These are phyloP conservation scores for Umbelopsis isabellina DNA, from an alignment of 192 early-diverging fungal species.

Conservation along the genomic window DNA sequence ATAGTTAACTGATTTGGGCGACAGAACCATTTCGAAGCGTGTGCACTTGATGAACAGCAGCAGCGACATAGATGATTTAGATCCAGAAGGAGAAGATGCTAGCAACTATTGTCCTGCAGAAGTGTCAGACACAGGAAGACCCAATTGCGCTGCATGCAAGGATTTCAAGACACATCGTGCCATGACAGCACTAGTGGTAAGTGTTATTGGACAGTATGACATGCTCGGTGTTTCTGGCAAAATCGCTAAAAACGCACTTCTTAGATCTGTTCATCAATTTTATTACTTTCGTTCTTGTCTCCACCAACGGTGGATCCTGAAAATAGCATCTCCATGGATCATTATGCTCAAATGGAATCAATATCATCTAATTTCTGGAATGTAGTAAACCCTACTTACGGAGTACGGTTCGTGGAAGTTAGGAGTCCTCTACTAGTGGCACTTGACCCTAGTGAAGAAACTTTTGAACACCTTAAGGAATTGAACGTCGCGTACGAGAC, in stretches of 20 bases:
- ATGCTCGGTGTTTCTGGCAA: not conserved
- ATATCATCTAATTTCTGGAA: constrained; percentile 24
- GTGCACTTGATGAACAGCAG: constrained; percentile 26
- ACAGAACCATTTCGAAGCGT: constrained; percentile 33
- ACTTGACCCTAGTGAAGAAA: constrained; percentile 7
- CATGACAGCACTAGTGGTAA: constrained; percentile 34
- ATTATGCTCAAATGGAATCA: constrained; percentile 7
- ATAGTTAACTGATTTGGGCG: constrained; percentile 36
- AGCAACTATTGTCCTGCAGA: constrained; percentile 27
- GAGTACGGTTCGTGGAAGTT: constrained; percentile 18
- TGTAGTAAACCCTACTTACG: constrained; percentile 26
- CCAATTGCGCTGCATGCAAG: constrained; percentile 30
- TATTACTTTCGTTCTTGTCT: not conserved
- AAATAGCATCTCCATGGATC: not conserved
- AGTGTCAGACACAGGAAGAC: constrained; percentile 8
- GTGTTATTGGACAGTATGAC: not conserved
- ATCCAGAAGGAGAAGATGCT: constrained; percentile 1
- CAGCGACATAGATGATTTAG: constrained; percentile 8
- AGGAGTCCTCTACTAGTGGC: constrained; percentile 14
- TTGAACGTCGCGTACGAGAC: not conserved
- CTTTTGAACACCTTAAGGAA: constrained; percentile 1
- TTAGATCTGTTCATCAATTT: constrained; percentile 8
- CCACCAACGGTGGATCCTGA: not conserved
- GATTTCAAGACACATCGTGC: constrained; percentile 40
- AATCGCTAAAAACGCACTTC: too few species aligned